A percentile compares a stretch with the other conserved stretches of the same genome.
phyloP scores from a whole-genome alignment of 805 yeast genomes.

The Torulaspora gathmanii region DNA sequence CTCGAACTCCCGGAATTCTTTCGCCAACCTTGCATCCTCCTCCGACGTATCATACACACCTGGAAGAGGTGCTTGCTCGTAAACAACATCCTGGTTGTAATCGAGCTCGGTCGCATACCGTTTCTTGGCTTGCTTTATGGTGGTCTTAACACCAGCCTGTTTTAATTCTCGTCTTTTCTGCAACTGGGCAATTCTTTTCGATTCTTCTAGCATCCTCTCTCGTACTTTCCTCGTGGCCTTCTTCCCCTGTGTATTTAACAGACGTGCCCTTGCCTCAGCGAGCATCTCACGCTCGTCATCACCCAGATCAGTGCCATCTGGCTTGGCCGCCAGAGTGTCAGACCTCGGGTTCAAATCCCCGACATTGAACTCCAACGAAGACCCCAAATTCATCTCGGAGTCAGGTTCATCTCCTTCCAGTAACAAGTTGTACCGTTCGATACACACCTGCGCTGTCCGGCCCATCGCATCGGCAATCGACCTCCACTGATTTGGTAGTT shows the following conservation, averaged over 20 bases:
- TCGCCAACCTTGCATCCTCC: slow-evolving; percentile 47
- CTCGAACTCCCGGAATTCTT: slow-evolving; percentile 42
- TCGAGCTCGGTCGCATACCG: slow-evolving; percentile 62
- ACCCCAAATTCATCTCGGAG: slow-evolving; percentile 37
- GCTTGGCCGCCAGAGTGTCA: slow-evolving; percentile 74
- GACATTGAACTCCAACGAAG: slow-evolving; percentile 33
- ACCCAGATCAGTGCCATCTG: slow-evolving; percentile 72
- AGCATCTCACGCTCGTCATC: slow-evolving; percentile 91
- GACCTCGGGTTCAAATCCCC: slow-evolving; percentile 68
- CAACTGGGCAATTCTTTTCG: slow-evolving; percentile 64
- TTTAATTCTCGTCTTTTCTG: slow-evolving; percentile 79
- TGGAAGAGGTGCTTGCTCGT: slow-evolving; percentile 60
- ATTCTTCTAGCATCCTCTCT: slow-evolving; percentile 77
- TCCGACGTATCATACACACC: slow-evolving; percentile 66
- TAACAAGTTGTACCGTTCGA: slow-evolving; percentile 75
- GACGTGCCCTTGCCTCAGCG: slow-evolving; percentile 88
- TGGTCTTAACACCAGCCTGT: slow-evolving; percentile 64
- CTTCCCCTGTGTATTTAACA: slow-evolving; percentile 90
- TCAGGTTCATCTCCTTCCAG: slow-evolving; percentile 31
- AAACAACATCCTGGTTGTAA: slow-evolving; percentile 77
- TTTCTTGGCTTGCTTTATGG: slow-evolving; percentile 48
- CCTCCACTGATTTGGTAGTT: slow-evolving; percentile 92
- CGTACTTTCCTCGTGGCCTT: slow-evolving; percentile 88
- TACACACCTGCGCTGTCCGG: slow-evolving; percentile 80
- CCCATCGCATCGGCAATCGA: slow-evolving; percentile 78